Evolutionary conservation across 1,284 basidiomycete genomes (phyloP), one percentile per base, ranked within the genome.

Genomic region (Chondrostereum purpureum): DNA sequence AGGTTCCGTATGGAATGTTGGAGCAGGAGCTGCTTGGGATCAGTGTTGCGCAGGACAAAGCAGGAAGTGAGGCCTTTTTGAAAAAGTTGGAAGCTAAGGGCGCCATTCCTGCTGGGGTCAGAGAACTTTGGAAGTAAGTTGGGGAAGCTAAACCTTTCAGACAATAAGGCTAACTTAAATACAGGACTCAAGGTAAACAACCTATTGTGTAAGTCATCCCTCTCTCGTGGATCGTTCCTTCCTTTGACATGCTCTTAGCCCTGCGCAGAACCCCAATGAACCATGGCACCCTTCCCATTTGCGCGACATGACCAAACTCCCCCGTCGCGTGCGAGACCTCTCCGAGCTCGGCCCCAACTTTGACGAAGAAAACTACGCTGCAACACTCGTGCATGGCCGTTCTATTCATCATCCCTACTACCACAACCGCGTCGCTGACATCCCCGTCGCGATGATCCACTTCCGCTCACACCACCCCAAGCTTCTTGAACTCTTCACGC

Each of bases 361-460:
- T 45, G 58, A 64, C 1, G 76, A 79, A 54, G 57, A 67, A 44
- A 62, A 71, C 53, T 70, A 70, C 44, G 68, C 75, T 14, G 68
- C 78, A 12, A 68, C 70, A 34, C 57, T 82, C 39, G 65, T 84
- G 6, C 75, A 77, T 51, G 83, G 84, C 0, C 79, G 83, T 16
- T 65, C 70, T 20, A 52, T 80, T 47, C 68, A 75, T 51, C 62
- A 63, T 0, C 72, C 84, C 0, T 69, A 64, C 55, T 69, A 72
- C 42, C 80, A 84, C 51, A 73, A 78, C 1, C 72, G 68, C 18
- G 83, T 82, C 3, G 80, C 92, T 66, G 68, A 70, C 46, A 72
- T 92, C 45, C 92, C 92, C 46, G 89, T 86, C 53, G 93, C 91
- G 3, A 77, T 77, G 38, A 73, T 98, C 45, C 89, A 92, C 57